Base-by-base conservation (phyloP, 2,329 filamentous ascomycete species). In the Pezicula carpinea region DNA sequence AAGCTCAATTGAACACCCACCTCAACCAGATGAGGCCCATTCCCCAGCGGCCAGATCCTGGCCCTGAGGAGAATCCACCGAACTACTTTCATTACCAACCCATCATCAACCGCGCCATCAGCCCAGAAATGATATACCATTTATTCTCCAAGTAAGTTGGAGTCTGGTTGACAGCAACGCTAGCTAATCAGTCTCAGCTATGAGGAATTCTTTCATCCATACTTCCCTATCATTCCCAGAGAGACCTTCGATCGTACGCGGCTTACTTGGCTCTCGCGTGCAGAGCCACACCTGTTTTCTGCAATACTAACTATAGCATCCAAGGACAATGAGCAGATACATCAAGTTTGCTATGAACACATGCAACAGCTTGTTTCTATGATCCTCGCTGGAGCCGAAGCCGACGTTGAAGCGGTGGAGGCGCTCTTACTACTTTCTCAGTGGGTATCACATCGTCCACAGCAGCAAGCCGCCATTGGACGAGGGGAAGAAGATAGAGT, bases 401-500 rank as follows among this genome's bases (percentile, higher is more conserved):
- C 79, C 19, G 81, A 80, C 23, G 81, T 88, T 1, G 84, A 87
- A 52, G 82, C 84, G 1, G 83, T 88, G 0, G 84, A 89, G 59
- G 82, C 83, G 2, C 66, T 89, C 2, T 68, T 88, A 0, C 69
- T 89, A 2, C 74, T 89, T 1, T 84, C 85, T 0, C 84, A 89
- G 58, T 89, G 85, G 85, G 83, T 63, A 17, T 60, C 60, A 3
- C 59, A 62, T 49, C 53, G 59, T 14, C 59, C 59, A 21, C 59
- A 62, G 48, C 54, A 53, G 6, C 53, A 55, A 17, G 49, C 57
- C 19, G 51, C 56, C 22, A 80, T 88, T 17, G 85, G 84, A 0
- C 75, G 83, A 46, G 85, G 85, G 7, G 84, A 88, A 61, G 85
- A 88, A 59, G 84, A 89, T 56, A 76, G 85, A 38, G 83, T 85